Percentiles rank a stretch among this genome's conserved stretches.
phyloP scores from a whole-genome alignment of 495 filamentous ascomycete species.

The Tuber borchii region DNA sequence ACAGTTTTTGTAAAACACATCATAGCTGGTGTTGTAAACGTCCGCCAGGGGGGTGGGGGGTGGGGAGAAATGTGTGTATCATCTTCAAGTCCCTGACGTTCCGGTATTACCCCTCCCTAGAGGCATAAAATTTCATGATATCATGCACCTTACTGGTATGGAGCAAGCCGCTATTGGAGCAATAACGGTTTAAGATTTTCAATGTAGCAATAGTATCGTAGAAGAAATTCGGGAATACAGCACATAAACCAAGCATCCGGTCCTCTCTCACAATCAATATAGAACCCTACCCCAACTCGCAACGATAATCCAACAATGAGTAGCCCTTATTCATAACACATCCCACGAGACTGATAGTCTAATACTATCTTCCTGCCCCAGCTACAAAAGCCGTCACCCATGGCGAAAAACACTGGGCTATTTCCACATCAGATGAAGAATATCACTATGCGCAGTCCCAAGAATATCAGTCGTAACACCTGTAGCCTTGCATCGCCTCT shows the following conservation, averaged over 20 bases:
- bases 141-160: background rate
- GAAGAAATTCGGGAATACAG: background rate
- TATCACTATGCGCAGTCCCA: background rate
- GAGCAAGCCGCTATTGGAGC: no score
- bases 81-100: no score
- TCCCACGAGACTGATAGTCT: background rate
- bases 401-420: background rate
- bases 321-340: background rate
- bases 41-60: no score
- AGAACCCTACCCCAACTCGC: background rate
- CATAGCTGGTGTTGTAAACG: background rate
- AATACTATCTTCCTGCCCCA: background rate
- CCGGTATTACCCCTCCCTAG: background rate
- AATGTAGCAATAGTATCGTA: background rate
- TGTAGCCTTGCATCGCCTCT: background rate
- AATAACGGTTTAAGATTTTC: background rate
- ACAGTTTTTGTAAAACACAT: background rate
- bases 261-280: background rate
- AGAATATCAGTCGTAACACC: background rate
- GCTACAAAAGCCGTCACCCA: background rate
- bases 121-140: background rate
- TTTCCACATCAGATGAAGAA: background rate
- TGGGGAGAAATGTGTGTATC: no score
- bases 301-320: background rate
- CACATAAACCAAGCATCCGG: background rate